Evolutionary conservation across 2,329 filamentous ascomycete genomes (phyloP).

Genomic region (Fusarium verrucosum): DNA sequence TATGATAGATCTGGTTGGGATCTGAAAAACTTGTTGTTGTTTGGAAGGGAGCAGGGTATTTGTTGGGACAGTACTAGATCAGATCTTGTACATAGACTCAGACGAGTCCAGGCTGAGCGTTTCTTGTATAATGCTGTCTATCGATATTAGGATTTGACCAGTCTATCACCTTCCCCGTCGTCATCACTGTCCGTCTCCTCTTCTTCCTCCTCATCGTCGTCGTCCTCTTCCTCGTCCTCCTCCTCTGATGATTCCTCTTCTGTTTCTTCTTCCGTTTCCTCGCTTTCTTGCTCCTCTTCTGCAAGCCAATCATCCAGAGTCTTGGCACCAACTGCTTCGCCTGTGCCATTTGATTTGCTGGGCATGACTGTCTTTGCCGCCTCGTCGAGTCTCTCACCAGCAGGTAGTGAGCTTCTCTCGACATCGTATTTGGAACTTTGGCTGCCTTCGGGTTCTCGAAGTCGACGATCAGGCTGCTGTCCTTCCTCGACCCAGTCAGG

Average conservation of each 20-base stretch:
- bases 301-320: slow-evolving; percentile 93
- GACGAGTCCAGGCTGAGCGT: slow-evolving; percentile 10
- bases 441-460: slow-evolving; percentile 68
- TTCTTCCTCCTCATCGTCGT: slow-evolving; percentile 60
- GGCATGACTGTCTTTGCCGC: slow-evolving; percentile 54
- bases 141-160: slow-evolving; percentile 52
- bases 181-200: slow-evolving; percentile 61
- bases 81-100: slow-evolving; percentile 19
- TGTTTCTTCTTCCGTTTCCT: slow-evolving; percentile 63
- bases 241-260: slow-evolving; percentile 59
- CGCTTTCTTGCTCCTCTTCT: slow-evolving; percentile 70
- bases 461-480: slow-evolving; percentile 77
- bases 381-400: slow-evolving; percentile 71
- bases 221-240: slow-evolving; percentile 60
- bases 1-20: neutral
- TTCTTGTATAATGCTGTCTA: slow-evolving; percentile 28
- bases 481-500: slow-evolving; percentile 87
- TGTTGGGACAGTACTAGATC: slow-evolving; percentile 3
- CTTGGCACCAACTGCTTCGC: slow-evolving; percentile 71
- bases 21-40: neutral
- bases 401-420: slow-evolving; percentile 58
- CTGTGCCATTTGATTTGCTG: slow-evolving; percentile 60
- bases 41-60: slow-evolving; percentile 7
- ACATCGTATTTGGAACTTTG: slow-evolving; percentile 47
- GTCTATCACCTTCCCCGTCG: slow-evolving; percentile 55